Percentiles rank a stretch among this genome's conserved stretches.
phyloP scores from a whole-genome alignment of 2,329 filamentous ascomycete genomes.

The Acrocalymma vagum region DNA sequence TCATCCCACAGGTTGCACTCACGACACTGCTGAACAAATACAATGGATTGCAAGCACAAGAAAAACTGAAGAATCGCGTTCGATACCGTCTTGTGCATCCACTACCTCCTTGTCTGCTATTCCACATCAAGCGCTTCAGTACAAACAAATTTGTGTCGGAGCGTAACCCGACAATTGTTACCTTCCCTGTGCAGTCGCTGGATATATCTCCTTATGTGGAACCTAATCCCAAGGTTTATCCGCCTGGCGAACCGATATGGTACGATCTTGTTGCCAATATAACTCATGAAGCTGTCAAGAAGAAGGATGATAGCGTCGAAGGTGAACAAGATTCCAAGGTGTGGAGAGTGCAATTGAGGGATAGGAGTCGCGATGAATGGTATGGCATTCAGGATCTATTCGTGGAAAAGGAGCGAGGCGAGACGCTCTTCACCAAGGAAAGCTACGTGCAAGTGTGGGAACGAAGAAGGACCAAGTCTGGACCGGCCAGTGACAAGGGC shows the following conservation, averaged over 20 bases:
- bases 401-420: constrained; percentile 87
- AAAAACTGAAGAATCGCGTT: constrained; percentile 86
- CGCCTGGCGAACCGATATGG: constrained; percentile 82
- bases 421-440: constrained; percentile 91
- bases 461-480: constrained; percentile 75
- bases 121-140: constrained; percentile 97
- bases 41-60: constrained; percentile 85
- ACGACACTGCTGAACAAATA: constrained; percentile 84
- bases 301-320: constrained; percentile 81
- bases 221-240: constrained; percentile 76
- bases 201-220: constrained; percentile 93
- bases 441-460: constrained; percentile 98
- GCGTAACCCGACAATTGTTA: constrained; percentile 97
- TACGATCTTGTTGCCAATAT: constrained; percentile 98
- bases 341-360: constrained; percentile 91
- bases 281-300: constrained; percentile 82
- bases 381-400: constrained; percentile 92
- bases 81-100: constrained; percentile 91
- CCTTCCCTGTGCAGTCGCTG: constrained; percentile 84
- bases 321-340: constrained; percentile 91
- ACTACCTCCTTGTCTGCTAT: constrained; percentile 86
- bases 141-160: constrained; percentile 96
- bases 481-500: too few species aligned
- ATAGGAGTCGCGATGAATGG: constrained; percentile 86
- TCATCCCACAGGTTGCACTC: constrained; percentile 91